phyloP scores from a whole-genome alignment of 2,329 filamentous ascomycete species.

The Claviceps monticola region DNA sequence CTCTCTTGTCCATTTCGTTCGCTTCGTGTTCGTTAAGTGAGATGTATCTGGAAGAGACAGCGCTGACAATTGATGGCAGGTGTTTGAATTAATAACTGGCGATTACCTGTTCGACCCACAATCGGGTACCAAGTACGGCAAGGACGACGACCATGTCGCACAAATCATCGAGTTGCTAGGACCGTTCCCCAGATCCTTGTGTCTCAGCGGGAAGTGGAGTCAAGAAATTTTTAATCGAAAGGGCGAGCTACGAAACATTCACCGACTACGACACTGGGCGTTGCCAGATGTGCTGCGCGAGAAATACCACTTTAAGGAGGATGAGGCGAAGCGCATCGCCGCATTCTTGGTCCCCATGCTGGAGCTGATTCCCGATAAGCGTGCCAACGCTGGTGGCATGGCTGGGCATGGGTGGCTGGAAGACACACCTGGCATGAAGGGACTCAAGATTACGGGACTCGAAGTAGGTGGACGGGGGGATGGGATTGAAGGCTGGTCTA shows the following conservation, averaged over 20 bases:
- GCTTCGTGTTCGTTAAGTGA: not conserved
- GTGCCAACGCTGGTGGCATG: constrained; percentile 95
- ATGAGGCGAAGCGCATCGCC: constrained; percentile 64
- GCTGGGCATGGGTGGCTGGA: constrained; percentile 70
- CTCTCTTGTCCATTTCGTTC: not conserved
- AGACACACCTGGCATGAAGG: constrained; percentile 80
- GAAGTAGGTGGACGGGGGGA: constrained; percentile 73
- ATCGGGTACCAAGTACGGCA: constrained; percentile 96
- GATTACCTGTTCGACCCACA: constrained; percentile 98
- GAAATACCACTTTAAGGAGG: constrained; percentile 86
- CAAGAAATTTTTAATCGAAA: constrained; percentile 98
- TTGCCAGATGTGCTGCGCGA: constrained; percentile 83
- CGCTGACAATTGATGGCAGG: constrained; percentile 33
- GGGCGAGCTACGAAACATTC: constrained; percentile 93
- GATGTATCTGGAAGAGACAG: not conserved
- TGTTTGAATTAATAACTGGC: constrained; percentile 93
- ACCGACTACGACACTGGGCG: constrained; percentile 90
- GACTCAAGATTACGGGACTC: constrained; percentile 56
- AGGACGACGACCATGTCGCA: constrained; percentile 97
- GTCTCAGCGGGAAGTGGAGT: constrained; percentile 88
- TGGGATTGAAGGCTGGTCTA: constrained; percentile 87
- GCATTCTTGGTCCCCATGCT: constrained; percentile 86
- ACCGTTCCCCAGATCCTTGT: constrained; percentile 82
- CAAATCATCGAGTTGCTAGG: constrained; percentile 97
- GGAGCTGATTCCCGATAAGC: constrained; percentile 71